Percentiles rank a stretch among this genome's conserved stretches.
Evolutionary conservation across 805 yeast species (phyloP).

Genomic region (Saturnispora serradocipensis): DNA sequence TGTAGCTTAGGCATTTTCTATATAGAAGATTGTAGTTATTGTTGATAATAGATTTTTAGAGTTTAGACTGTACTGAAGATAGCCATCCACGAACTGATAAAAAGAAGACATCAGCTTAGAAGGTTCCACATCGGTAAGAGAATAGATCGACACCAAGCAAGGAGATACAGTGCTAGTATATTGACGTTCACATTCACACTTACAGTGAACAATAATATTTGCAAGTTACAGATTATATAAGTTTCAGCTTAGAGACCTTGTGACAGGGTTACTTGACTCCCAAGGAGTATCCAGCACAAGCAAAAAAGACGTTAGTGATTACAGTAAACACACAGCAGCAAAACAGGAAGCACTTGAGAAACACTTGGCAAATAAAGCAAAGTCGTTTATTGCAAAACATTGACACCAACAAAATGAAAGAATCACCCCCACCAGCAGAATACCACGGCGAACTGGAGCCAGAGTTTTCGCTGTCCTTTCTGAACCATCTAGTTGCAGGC

Average conservation of each 20-base stretch:
- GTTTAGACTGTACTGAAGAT: not conserved
- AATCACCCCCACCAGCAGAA: not conserved
- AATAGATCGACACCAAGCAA: no score
- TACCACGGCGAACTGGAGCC: not conserved
- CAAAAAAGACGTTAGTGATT: no score
- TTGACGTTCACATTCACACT: no score
- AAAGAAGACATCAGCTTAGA: no score
- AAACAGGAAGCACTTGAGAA: not conserved
- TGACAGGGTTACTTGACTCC: no score
- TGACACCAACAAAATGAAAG: not conserved
- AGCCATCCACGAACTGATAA: no score
- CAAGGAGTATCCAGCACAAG: no score
- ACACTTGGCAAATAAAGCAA: not conserved
- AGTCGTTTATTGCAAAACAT: not conserved
- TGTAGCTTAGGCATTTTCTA: not conserved
- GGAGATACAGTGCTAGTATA: no score
- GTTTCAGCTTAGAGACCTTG: no score
- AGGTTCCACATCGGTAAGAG: no score
- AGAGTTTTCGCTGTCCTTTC: not conserved
- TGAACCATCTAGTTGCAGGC: not conserved
- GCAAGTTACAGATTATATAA: no score
- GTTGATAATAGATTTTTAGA: not conserved
- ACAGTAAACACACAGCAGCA: not conserved
- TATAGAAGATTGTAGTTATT: not conserved
- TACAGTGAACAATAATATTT: no score